Evolutionary conservation across 2,329 filamentous ascomycete genomes (phyloP).

Genomic region (Fusarium aywerte): DNA sequence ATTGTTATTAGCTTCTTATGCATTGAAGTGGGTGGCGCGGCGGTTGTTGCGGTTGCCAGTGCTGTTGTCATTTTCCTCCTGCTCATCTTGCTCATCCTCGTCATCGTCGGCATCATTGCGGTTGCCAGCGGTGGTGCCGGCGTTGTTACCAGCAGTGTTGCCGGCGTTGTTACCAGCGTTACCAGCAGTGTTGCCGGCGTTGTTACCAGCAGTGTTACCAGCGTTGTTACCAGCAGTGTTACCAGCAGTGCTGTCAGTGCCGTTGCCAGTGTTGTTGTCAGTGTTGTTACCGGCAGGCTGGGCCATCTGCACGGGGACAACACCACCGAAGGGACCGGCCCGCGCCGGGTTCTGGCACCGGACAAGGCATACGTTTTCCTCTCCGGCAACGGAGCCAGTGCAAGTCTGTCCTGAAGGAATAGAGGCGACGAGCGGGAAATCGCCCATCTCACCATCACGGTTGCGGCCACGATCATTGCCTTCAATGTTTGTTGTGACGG

Average conservation of each 20-base stretch:
- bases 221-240: background rate
- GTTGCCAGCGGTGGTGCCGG: background rate
- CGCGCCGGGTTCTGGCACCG: slow-evolving; percentile 17
- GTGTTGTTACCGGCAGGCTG: background rate
- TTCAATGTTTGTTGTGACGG: background rate
- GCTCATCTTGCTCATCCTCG: background rate
- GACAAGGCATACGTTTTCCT: slow-evolving; percentile 18
- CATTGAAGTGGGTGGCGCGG: background rate
- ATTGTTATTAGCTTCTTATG: background rate
- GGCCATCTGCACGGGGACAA: slow-evolving; percentile 2
- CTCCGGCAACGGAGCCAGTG: slow-evolving; percentile 12
- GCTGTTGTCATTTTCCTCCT: background rate
- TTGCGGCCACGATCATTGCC: slow-evolving; percentile 17
- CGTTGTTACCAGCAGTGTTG: background rate
- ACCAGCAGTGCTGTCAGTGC: background rate
- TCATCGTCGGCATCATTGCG: background rate
- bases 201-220: background rate
- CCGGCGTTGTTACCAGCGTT: background rate
- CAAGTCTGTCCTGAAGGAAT: slow-evolving; percentile 8
- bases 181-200: background rate
- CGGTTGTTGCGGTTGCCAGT: slow-evolving; percentile 3
- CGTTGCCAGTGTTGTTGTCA: background rate
- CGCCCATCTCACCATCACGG: slow-evolving; percentile 3
- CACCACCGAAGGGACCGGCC: slow-evolving; percentile 6
- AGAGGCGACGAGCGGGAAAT: slow-evolving; percentile 10